Evolutionary conservation across 306 rosid genomes (phyloP).

Genomic region (Chamaecrista fasciculata): DNA sequence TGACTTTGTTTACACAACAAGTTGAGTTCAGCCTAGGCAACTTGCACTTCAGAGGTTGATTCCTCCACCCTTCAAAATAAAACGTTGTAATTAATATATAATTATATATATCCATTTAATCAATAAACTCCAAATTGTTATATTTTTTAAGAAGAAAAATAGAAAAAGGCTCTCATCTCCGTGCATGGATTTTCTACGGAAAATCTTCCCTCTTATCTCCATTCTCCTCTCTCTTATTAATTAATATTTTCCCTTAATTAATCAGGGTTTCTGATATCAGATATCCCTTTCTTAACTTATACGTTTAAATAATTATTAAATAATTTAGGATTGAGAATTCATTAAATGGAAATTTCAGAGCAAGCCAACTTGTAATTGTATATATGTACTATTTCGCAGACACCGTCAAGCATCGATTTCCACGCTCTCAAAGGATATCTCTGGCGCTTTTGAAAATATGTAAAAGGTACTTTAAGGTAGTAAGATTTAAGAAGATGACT

Average conservation of each 20-base stretch:
- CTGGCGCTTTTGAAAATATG: neutral
- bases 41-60: conserved; percentile 37
- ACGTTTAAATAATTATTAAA: neutral
- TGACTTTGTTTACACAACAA: conserved; percentile 45
- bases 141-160: too few relatives aligned
- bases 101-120: conserved; percentile 5
- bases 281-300: conserved; percentile 17
- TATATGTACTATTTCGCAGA: neutral
- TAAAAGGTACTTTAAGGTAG: too few relatives aligned
- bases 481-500: too few relatives aligned
- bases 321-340: neutral
- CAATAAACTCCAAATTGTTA: neutral
- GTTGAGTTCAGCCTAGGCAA: conserved; percentile 40
- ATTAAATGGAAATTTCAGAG: conserved; percentile 27
- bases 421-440: neutral
- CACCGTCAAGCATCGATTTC: conserved; percentile 17
- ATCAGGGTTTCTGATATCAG: neutral
- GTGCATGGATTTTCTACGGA: conserved; percentile 23
- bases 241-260: neutral
- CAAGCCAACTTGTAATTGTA: too few relatives aligned
- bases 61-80: conserved; percentile 4
- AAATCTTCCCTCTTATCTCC: neutral
- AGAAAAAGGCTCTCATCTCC: neutral
- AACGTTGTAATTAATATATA: neutral
- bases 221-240: neutral